Conservation (phyloP, 257 asterid species). For the Solanum sparsipilum region DNA sequence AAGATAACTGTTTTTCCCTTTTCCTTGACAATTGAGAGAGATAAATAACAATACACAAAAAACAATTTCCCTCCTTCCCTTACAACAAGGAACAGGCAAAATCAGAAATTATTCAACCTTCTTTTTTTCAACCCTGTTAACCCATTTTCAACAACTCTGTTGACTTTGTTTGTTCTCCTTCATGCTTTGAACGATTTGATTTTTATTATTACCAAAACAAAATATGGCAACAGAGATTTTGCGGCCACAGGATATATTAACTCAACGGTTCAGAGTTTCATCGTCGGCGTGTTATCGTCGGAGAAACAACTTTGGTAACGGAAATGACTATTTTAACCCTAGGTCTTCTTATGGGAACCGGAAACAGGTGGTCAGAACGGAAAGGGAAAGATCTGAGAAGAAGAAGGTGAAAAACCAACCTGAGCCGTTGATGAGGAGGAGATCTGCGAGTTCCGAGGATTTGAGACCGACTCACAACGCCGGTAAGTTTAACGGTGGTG, state of each 20-base stretch:
- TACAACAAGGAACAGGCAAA: neutral
- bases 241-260: conserved; percentile 31
- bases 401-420: neutral
- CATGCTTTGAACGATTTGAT: neutral
- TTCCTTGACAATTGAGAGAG: neutral
- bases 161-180: neutral
- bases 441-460: conserved; percentile 4
- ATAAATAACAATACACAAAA: neutral
- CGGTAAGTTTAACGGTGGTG: neutral
- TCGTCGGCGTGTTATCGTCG: conserved; percentile 4
- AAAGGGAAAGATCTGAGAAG: conserved; percentile 7
- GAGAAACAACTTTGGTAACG: neutral
- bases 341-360: neutral
- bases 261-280: conserved; percentile 1
- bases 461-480: neutral
- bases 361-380: conserved; percentile 9
- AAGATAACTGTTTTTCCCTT: neutral
- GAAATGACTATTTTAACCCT: neutral
- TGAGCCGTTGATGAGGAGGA: neutral
- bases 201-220: neutral
- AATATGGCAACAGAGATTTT: conserved; percentile 37
- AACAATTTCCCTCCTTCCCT: neutral
- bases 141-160: neutral
- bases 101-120: neutral
- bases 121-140: neutral